Conservation (phyloP, 257 asterid genomes). For the Solanum appendiculatum region DNA sequence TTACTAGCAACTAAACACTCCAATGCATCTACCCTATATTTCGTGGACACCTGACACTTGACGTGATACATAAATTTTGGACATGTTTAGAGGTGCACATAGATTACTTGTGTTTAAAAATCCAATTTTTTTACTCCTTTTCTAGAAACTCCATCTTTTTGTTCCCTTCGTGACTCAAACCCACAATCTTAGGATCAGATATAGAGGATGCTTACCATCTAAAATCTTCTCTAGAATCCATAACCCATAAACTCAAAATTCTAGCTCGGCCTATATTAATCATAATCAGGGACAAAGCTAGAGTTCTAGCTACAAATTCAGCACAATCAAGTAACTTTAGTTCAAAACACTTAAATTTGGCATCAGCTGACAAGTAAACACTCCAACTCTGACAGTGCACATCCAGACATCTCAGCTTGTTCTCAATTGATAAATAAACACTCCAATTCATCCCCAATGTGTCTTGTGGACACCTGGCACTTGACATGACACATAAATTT, state of each 20-base stretch:
- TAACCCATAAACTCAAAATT: neutral
- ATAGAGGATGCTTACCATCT: neutral
- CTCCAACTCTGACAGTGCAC: neutral
- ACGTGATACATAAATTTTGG: neutral
- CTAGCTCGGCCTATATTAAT: rapidly evolving
- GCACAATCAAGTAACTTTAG: neutral
- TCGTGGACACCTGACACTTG: no score
- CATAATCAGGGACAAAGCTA: neutral
- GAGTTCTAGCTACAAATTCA: rapidly evolving
- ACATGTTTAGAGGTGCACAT: neutral
- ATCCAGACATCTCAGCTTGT: neutral
- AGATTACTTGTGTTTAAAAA: neutral
- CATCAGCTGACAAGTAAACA: neutral
- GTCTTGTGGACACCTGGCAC: neutral
- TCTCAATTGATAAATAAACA: no score
- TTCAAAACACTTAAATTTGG: neutral
- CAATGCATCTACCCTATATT: no score
- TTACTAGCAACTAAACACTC: no score
- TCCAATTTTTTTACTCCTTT: no score
- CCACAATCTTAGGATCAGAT: neutral
- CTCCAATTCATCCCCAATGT: neutral
- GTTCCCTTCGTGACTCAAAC: neutral
- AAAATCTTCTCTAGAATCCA: neutral
- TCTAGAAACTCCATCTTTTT: neutral
- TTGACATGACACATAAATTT: neutral